phyloP scores from a whole-genome alignment of 2,329 filamentous ascomycete genomes.

The Chaetomium globosum region DNA sequence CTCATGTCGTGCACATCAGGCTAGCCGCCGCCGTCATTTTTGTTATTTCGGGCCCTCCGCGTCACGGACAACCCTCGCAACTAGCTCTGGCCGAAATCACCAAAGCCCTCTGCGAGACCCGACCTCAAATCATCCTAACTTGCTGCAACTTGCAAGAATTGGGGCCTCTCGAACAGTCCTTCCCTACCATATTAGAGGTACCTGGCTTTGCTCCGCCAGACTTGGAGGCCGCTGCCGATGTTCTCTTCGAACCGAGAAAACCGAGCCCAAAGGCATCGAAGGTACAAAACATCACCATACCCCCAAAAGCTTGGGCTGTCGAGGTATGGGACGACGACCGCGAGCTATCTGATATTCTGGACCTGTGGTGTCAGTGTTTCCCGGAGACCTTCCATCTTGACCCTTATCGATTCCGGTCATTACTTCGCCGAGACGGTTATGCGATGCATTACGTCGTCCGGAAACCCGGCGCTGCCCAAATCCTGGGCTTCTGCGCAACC shows the following conservation, averaged over 20 bases:
- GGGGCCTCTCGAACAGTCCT: slow-evolving; percentile 46
- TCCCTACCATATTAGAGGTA: slow-evolving; percentile 57
- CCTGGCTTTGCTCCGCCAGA: slow-evolving; percentile 52
- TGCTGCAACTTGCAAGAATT: slow-evolving; percentile 52
- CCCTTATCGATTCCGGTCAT: slow-evolving; percentile 46
- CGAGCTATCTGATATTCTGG: slow-evolving; percentile 48
- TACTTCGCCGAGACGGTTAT: slow-evolving; percentile 59
- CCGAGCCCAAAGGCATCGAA: slow-evolving; percentile 31
- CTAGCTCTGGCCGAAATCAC: slow-evolving; percentile 53
- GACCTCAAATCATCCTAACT: slow-evolving; percentile 56
- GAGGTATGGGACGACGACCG: slow-evolving; percentile 46
- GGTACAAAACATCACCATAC: slow-evolving; percentile 40
- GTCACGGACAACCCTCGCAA: slow-evolving; percentile 55
- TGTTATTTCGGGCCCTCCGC: slow-evolving; percentile 56
- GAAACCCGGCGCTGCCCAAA: slow-evolving; percentile 47
- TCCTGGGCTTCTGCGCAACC: slow-evolving; percentile 63
- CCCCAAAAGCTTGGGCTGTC: slow-evolving; percentile 48
- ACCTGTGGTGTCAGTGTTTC: slow-evolving; percentile 53
- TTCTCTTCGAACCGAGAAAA: slow-evolving; percentile 50
- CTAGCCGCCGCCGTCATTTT: slow-evolving; percentile 63
- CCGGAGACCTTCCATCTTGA: slow-evolving; percentile 52
- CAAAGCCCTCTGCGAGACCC: slow-evolving; percentile 50
- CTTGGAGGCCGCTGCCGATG: slow-evolving; percentile 54
- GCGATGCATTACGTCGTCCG: slow-evolving; percentile 60
- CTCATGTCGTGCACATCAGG: slow-evolving; percentile 65